These are phyloP conservation scores for Amanita thiersii DNA, from an alignment of 768 basidiomycete species.

Conservation along the genomic window DNA sequence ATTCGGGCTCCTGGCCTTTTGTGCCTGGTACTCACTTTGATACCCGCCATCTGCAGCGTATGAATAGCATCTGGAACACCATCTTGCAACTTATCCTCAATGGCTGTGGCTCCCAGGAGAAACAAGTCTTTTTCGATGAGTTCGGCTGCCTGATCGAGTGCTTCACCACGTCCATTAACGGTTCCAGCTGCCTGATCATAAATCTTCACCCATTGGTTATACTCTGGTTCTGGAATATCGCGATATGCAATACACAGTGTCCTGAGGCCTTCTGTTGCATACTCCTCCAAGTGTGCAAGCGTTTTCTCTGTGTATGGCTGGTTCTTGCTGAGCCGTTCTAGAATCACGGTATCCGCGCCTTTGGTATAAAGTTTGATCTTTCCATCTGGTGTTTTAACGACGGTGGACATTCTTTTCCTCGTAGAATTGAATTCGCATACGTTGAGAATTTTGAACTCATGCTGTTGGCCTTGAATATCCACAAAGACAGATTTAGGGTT, in stretches of 20 bases:
- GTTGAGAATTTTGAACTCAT: constrained; percentile 88
- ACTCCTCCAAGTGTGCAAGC: constrained; percentile 88
- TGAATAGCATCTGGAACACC: constrained; percentile 98
- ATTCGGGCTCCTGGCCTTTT: neutral
- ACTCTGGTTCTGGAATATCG: constrained; percentile 87
- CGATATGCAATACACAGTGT: constrained; percentile 96
- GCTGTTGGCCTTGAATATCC: constrained; percentile 58
- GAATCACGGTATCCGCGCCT: constrained; percentile 96
- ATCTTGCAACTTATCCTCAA: constrained; percentile 98
- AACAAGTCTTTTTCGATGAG: constrained; percentile 93
- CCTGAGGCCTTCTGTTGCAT: constrained; percentile 93
- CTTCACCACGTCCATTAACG: constrained; percentile 91
- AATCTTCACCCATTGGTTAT: constrained; percentile 79
- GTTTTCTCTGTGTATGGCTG: constrained; percentile 86
- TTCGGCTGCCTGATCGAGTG: constrained; percentile 90
- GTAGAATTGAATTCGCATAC: constrained; percentile 99
- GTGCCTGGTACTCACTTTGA: constrained; percentile 54
- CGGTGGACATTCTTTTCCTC: constrained; percentile 95
- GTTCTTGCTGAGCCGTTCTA: constrained; percentile 83
- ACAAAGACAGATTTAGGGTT: constrained; percentile 96
- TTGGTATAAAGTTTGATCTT: constrained; percentile 94
- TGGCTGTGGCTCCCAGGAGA: constrained; percentile 92
- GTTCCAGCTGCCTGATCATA: constrained; percentile 93
- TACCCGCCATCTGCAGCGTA: constrained; percentile 95
- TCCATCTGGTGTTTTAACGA: constrained; percentile 82